Percentiles rank a stretch among this genome's conserved stretches.
Conservation (phyloP, 2,329 filamentous ascomycete species). For the Pseudocercospora macadamiae region DNA sequence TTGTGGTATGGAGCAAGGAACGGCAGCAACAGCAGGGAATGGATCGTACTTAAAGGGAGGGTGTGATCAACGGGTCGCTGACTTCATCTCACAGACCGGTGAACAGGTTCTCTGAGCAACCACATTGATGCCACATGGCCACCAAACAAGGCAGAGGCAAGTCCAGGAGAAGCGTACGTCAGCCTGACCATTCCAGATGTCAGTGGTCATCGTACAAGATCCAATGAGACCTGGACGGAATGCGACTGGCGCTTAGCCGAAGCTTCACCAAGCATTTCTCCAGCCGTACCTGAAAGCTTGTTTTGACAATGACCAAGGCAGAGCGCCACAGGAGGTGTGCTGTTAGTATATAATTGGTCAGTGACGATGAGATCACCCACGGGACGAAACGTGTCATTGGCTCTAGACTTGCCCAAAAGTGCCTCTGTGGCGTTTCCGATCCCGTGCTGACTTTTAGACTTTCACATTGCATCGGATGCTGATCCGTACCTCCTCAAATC, state of each 20-base stretch:
- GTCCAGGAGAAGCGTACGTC: slow-evolving; percentile 1
- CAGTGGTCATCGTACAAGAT: background rate
- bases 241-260: background rate
- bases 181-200: background rate
- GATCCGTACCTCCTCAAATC: background rate
- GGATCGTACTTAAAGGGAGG: background rate
- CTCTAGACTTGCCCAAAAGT: background rate
- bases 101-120: background rate
- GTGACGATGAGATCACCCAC: background rate
- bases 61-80: background rate
- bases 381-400: background rate
- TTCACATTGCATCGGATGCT: background rate
- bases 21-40: background rate
- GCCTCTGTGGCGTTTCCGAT: background rate
- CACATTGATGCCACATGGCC: background rate
- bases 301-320: background rate
- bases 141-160: slow-evolving; percentile 4
- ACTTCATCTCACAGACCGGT: background rate
- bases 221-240: background rate
- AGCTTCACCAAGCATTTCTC: slow-evolving; percentile 3
- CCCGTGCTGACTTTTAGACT: background rate
- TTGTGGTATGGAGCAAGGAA: too few relatives aligned
- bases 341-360: background rate
- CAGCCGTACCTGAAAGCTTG: background rate
- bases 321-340: background rate